Percentiles rank a stretch among this genome's conserved stretches.
Conservation (phyloP, 2,329 filamentous ascomycete species). For the Nectriaceae sp. region DNA sequence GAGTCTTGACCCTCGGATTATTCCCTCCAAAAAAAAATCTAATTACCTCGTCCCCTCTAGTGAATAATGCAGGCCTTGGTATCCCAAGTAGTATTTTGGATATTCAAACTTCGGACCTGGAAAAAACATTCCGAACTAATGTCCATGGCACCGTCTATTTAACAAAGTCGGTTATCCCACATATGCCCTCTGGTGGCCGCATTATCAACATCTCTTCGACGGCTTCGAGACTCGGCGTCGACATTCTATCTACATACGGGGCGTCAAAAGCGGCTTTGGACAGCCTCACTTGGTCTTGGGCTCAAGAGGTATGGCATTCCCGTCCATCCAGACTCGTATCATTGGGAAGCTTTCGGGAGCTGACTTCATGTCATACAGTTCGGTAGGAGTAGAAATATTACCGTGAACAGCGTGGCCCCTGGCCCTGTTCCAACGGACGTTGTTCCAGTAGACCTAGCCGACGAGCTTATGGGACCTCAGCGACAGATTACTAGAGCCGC, state of each 20-base stretch:
- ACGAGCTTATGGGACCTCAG: conserved; percentile 21
- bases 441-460: conserved; percentile 12
- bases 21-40: rapidly evolving
- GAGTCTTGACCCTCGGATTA: no score
- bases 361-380: conserved; percentile 22
- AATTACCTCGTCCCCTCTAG: conserved; percentile 9
- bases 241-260: conserved; percentile 16
- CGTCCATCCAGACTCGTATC: background rate
- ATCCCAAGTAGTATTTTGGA: conserved; percentile 18
- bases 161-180: conserved; percentile 33
- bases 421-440: conserved; percentile 41
- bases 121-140: conserved; percentile 35
- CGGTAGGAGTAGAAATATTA: conserved; percentile 41
- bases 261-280: conserved; percentile 38
- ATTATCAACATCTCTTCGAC: conserved; percentile 28
- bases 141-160: conserved; percentile 37
- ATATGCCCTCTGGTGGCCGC: conserved; percentile 37
- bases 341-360: conserved; percentile 1
- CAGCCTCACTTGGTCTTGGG: conserved; percentile 34
- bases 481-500: conserved; percentile 32
- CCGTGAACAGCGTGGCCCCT: conserved; percentile 44
- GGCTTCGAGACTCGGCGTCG: conserved; percentile 17
- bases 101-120: conserved; percentile 25
- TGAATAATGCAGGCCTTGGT: conserved; percentile 40
- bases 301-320: conserved; percentile 31